Conservation (phyloP, 768 basidiomycete genomes). For the Polyporus arcularius region DNA sequence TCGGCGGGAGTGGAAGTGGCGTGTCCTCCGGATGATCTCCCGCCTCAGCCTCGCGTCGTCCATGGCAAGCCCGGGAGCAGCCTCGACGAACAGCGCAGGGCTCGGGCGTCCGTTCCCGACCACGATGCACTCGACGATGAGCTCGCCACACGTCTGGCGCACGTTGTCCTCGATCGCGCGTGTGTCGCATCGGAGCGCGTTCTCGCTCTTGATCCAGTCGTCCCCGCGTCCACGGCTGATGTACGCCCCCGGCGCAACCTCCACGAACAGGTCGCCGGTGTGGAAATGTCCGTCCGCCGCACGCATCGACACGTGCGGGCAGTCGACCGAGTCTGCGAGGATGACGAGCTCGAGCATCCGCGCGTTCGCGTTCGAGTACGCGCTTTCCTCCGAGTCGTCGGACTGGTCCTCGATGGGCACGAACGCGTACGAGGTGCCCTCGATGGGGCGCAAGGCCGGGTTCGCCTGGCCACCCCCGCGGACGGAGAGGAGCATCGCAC, state of each 20-base stretch:
- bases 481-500: conserved; percentile 61
- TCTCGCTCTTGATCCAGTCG: conserved; percentile 80
- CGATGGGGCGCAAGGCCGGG: conserved; percentile 24
- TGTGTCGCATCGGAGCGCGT: conserved; percentile 70
- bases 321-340: conserved; percentile 61
- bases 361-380: conserved; percentile 51
- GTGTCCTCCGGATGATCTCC: conserved; percentile 67
- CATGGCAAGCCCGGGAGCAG: conserved; percentile 46
- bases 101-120: conserved; percentile 73
- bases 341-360: conserved; percentile 66
- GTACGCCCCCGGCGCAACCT: conserved; percentile 55
- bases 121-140: conserved; percentile 69
- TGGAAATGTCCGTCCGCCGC: conserved; percentile 66
- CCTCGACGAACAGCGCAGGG: conserved; percentile 70
- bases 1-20: conserved; percentile 66
- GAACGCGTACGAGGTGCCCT: conserved; percentile 33
- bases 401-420: conserved; percentile 43
- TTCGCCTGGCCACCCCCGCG: conserved; percentile 38
- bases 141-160: conserved; percentile 55
- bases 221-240: conserved; percentile 68
- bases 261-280: conserved; percentile 75
- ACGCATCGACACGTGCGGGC: conserved; percentile 59
- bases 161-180: conserved; percentile 66
- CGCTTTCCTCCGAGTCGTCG: conserved; percentile 32
- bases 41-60: conserved; percentile 55